Evolutionary conservation across 2,329 filamentous ascomycete genomes (phyloP), one percentile per base, ranked within the genome.

Genomic region (Pseudocercospora pini-densiflorae): DNA sequence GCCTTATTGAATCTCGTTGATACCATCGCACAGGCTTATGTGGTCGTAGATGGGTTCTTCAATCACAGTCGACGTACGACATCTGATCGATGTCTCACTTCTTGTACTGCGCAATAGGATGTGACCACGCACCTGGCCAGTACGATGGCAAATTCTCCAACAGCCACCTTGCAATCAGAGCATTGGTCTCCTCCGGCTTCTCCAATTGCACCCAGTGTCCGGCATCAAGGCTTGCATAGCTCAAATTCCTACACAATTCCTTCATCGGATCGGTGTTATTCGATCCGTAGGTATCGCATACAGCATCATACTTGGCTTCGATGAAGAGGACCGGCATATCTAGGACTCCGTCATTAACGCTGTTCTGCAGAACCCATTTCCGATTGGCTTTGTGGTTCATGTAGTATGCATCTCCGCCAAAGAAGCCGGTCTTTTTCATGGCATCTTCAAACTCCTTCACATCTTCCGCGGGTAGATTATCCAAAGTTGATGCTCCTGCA

Each of bases 321-420:
- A 80, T 75, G 58, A 75, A 77, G 57, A 85, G 68, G 10, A 78
- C 73, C 0, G 78, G 78, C 27, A 79, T 75, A n/a, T 75, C 67
- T 49, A 80, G 53, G 1, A 72, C 64, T 0, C 75, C 77, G 2
- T 72, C 73, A 29, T 79, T 78, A 68, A 73, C 75, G 19, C 64
- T 61, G 29, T 78, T 75, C 31, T 76, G 74, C n/a, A 78, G 77
- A 2, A 76, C 77, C 69, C 80, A 85, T 36, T 75, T 76, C 1
- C 67, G 70, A 62, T 85, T 85, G 9, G 71, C 73, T 12, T 77
- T 73, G 64, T 82, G 79, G 66, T 85, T 81, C 57, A 80, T 67
- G 64, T 85, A 85, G 63, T 77, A 81, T 0, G 80, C 77, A 31
- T 74, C 76, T 1, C 76, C 72, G 0, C 75, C 72, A 69, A 76